Evolutionary conservation across 805 yeast species (phyloP), one percentile per base, ranked within the genome.

Genomic region (Candida succiphila): DNA sequence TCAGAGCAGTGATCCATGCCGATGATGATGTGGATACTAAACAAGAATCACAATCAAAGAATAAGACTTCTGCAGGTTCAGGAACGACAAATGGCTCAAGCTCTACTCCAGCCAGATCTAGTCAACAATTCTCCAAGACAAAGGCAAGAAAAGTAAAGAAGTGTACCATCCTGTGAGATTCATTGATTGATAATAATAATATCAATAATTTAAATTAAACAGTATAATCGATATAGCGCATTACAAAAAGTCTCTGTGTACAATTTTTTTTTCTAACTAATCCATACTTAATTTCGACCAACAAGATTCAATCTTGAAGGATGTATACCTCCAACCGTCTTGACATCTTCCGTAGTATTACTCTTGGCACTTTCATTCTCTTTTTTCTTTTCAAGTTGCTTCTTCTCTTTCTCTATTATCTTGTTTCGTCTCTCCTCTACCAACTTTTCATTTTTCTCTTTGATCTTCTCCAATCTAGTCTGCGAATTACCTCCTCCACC

Each of bases 1-100:
- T 92, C 38, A 96, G 92, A 32, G 96, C 97, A 33, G 96, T 97
- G 19, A 71, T 92, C 57, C 97, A 97, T 31, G 96, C 97, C 19
- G 92, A 82, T 43, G 77, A 83, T 49, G 38, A 37, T 9, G 40
- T 38, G 8, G 34, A 47, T 12, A 30, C 20, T 30, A 32, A 19
- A 33, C 26, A n/a, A 20, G 30, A 24, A 33, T 24, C 16, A 17
- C 19, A 12, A 21, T 8, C 23, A 6, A 29, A 17, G 22, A 20
- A 34, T 4, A 24, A 10, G 7, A 26, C 37, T 20, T 14, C 34
- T 8, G 10, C 36, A 16, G 19, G 30, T 15, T 25, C 36, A 12
- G 22, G 38, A 13, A 17, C 34, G 17, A 22, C 18, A 38, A 18
- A 10, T 23, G 9, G 28, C 36, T 17, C 7, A 16, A 6, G 25